Evolutionary conservation across 176 grass and related monocot species (phyloP).

Genomic region (Oropetium thomaeum): DNA sequence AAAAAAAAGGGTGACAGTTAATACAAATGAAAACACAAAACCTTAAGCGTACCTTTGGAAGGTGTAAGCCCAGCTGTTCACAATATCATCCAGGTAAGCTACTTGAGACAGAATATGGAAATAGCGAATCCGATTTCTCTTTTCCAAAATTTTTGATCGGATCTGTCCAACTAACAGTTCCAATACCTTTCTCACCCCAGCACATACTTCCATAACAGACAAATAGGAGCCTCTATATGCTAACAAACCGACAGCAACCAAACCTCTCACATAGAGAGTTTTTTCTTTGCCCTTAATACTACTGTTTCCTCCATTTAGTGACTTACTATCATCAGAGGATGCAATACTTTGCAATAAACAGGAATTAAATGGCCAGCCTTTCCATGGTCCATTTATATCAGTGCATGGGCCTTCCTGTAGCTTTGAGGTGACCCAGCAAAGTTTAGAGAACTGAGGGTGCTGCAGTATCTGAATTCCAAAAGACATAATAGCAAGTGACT

Average conservation of each 20-base stretch:
- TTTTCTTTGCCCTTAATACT: constrained; percentile 63
- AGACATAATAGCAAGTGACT: constrained; percentile 61
- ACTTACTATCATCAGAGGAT: constrained; percentile 29
- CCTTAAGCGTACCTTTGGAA: constrained; percentile 56
- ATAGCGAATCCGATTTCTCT: constrained; percentile 61
- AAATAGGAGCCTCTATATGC: constrained; percentile 80
- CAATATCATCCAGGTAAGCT: constrained; percentile 88
- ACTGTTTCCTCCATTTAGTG: constrained; percentile 49
- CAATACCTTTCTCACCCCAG: constrained; percentile 89
- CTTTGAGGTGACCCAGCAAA: constrained; percentile 95
- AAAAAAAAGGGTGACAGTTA: constrained; percentile 24
- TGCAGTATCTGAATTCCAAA: constrained; percentile 89
- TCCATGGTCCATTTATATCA: constrained; percentile 89
- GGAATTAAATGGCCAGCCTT: constrained; percentile 96
- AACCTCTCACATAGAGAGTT: constrained; percentile 51
- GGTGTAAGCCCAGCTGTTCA: constrained; percentile 84
- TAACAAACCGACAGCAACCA: constrained; percentile 86
- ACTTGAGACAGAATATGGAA: constrained; percentile 79
- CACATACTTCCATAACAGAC: constrained; percentile 75
- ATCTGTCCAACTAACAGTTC: constrained; percentile 75
- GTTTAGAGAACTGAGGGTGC: constrained; percentile 83
- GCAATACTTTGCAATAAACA: constrained; percentile 58
- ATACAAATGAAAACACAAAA: constrained; percentile 32
- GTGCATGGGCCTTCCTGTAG: constrained; percentile 86
- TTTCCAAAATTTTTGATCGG: constrained; percentile 65